Evolutionary conservation across 2,329 filamentous ascomycete species (phyloP).

Genomic region (Mycosphaerella sp.): DNA sequence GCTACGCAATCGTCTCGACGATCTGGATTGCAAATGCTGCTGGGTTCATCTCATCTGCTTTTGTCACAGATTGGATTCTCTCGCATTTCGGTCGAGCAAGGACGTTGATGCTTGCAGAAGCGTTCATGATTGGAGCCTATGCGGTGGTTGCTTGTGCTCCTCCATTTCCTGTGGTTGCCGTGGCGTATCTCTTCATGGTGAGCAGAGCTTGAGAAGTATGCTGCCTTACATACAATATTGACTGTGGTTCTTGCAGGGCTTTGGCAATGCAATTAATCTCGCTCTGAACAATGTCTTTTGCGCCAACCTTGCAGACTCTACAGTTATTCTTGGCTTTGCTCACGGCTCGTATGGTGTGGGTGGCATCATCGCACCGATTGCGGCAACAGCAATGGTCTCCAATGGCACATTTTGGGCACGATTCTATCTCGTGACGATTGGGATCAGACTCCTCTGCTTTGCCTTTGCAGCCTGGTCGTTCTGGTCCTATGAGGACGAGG

Average conservation of each 20-base stretch:
- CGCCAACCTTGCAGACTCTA: conserved; percentile 48
- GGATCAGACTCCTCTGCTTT: conserved; percentile 53
- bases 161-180: conserved; percentile 62
- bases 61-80: conserved; percentile 60
- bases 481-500: conserved; percentile 61
- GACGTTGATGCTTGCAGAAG: conserved; percentile 54
- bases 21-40: conserved; percentile 52
- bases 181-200: conserved; percentile 53
- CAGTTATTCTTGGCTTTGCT: conserved; percentile 52
- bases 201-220: background rate
- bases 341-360: conserved; percentile 57
- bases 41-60: conserved; percentile 69
- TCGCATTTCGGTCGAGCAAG: conserved; percentile 59
- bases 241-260: conserved; percentile 33
- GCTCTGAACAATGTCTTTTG: conserved; percentile 54
- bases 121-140: conserved; percentile 55
- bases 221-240: background rate
- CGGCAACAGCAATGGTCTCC: conserved; percentile 67
- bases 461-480: conserved; percentile 61
- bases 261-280: conserved; percentile 47
- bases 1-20: conserved; percentile 71
- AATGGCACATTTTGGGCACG: conserved; percentile 57
- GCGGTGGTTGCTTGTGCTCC: conserved; percentile 60
- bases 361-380: conserved; percentile 58
- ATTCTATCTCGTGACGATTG: conserved; percentile 65